Percentiles rank a stretch among this genome's conserved stretches.
Evolutionary conservation across 257 asterid genomes (phyloP).

Genomic region (Forsythia viridissima): DNA sequence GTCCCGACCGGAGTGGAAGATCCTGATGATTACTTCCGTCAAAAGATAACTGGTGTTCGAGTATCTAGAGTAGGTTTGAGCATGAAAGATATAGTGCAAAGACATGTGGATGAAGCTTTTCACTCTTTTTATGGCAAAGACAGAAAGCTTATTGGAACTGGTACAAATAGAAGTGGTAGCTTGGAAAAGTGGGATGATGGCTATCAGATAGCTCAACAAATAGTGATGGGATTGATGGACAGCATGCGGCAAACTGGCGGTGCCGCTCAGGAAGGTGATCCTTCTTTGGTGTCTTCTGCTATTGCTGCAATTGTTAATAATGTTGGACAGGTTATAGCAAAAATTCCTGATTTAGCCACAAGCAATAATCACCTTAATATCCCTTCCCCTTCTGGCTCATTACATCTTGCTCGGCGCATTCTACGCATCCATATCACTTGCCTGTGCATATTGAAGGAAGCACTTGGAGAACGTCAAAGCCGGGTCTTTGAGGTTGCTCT

Average conservation of each 20-base stretch:
- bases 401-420: constrained; percentile 63
- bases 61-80: constrained; percentile 78
- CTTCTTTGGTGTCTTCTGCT: constrained; percentile 90
- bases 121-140: constrained; percentile 69
- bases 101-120: constrained; percentile 76
- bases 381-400: constrained; percentile 52
- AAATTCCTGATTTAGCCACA: constrained; percentile 69
- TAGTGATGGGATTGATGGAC: constrained; percentile 83
- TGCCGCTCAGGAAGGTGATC: constrained; percentile 99
- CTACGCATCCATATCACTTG: constrained; percentile 80
- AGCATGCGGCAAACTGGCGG: constrained; percentile 99
- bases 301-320: constrained; percentile 81
- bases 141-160: constrained; percentile 59
- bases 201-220: constrained; percentile 74
- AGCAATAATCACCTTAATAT: constrained; percentile 43
- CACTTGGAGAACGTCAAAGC: constrained; percentile 98
- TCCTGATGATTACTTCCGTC: constrained; percentile 88
- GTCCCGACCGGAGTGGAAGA: constrained; percentile 96
- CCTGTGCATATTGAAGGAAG: constrained; percentile 84
- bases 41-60: constrained; percentile 78
- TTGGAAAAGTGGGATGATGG: constrained; percentile 71
- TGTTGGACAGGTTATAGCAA: constrained; percentile 70
- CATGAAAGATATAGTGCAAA: constrained; percentile 89
- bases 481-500: constrained; percentile 97
- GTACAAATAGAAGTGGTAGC: constrained; percentile 52